A percentile compares a stretch with the other conserved stretches of the same genome.
phyloP scores from a whole-genome alignment of 805 yeast genomes.

The Ogataea zsoltii region DNA sequence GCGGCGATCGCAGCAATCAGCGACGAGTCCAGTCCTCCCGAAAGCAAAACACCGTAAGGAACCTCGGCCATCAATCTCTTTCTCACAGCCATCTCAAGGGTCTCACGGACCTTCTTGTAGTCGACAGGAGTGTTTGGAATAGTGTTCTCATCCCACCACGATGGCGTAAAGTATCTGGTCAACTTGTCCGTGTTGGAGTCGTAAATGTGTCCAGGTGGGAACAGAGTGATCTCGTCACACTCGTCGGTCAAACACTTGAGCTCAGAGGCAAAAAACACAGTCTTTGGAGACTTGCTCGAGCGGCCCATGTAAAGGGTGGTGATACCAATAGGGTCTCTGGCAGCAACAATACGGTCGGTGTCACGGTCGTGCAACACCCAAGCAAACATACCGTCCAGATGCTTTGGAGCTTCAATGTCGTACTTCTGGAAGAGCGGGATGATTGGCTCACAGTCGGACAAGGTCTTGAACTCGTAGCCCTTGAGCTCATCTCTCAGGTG shows the following conservation, averaged over 20 bases:
- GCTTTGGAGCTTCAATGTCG: slow-evolving; percentile 86
- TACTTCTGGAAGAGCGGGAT: slow-evolving; percentile 88
- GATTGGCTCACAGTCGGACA: slow-evolving; percentile 96
- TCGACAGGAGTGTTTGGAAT: slow-evolving; percentile 80
- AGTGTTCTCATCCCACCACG: slow-evolving; percentile 87
- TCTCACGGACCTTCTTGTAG: slow-evolving; percentile 66
- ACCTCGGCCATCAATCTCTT: slow-evolving; percentile 99
- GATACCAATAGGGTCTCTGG: slow-evolving; percentile 98
- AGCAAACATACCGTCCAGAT: slow-evolving; percentile 98
- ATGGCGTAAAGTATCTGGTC: slow-evolving; percentile 86
- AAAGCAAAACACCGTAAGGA: slow-evolving; percentile 94
- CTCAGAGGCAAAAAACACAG: slow-evolving; percentile 91
- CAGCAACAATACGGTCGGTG: slow-evolving; percentile 88
- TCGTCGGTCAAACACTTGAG: slow-evolving; percentile 91
- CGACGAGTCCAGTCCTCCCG: slow-evolving; percentile 97
- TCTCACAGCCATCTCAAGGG: slow-evolving; percentile 92
- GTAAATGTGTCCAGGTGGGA: slow-evolving; percentile 98
- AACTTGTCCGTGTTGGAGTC: slow-evolving; percentile 86
- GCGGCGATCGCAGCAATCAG: slow-evolving; percentile 97
- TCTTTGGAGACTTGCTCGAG: slow-evolving; percentile 62
- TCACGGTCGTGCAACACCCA: slow-evolving; percentile 85
- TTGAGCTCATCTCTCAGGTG: slow-evolving; percentile 73
- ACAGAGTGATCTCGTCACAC: slow-evolving; percentile 88
- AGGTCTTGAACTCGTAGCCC: slow-evolving; percentile 77
- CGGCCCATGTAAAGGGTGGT: slow-evolving; percentile 96